phyloP scores from a whole-genome alignment of 2,329 filamentous ascomycete genomes.

The Juglanconis juglandina region DNA sequence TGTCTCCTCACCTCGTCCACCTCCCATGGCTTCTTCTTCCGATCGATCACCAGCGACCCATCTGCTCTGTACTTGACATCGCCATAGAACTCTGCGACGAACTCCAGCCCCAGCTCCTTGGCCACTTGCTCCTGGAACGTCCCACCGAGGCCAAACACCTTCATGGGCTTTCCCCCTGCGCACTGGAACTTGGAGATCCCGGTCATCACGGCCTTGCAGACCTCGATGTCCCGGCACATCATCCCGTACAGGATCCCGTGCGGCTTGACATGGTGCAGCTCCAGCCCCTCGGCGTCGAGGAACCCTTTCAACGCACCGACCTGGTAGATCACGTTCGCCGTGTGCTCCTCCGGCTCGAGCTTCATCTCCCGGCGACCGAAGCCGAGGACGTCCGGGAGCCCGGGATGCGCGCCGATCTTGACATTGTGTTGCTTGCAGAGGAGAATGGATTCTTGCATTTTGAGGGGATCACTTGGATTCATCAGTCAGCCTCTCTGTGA shows the following conservation, averaged over 20 bases:
- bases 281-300: slow-evolving; percentile 52
- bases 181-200: slow-evolving; percentile 21
- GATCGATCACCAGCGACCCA: slow-evolving; percentile 32
- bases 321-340: slow-evolving; percentile 58
- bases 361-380: slow-evolving; percentile 63
- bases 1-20: slow-evolving; percentile 37
- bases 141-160: slow-evolving; percentile 26
- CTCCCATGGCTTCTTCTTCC: slow-evolving; percentile 53
- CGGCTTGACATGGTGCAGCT: slow-evolving; percentile 60
- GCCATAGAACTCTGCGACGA: slow-evolving; percentile 26
- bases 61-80: slow-evolving; percentile 27
- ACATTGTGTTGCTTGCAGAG: slow-evolving; percentile 56
- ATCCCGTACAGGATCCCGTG: slow-evolving; percentile 37
- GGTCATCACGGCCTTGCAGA: slow-evolving; percentile 25
- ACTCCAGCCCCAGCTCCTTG: slow-evolving; percentile 22
- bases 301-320: slow-evolving; percentile 60
- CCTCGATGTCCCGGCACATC: slow-evolving; percentile 24
- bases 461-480: slow-evolving; percentile 55
- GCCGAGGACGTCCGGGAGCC: slow-evolving; percentile 61
- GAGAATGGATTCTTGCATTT: slow-evolving; percentile 59
- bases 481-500: slow-evolving; percentile 32
- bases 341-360: slow-evolving; percentile 53
- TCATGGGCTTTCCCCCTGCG: slow-evolving; percentile 8
- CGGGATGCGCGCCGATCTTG: slow-evolving; percentile 59
- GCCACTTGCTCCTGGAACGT: slow-evolving; percentile 26